Percentiles rank a stretch among this genome's conserved stretches.
Evolutionary conservation across 2,329 filamentous ascomycete genomes (phyloP).

Genomic region (Aspergillus sp.): DNA sequence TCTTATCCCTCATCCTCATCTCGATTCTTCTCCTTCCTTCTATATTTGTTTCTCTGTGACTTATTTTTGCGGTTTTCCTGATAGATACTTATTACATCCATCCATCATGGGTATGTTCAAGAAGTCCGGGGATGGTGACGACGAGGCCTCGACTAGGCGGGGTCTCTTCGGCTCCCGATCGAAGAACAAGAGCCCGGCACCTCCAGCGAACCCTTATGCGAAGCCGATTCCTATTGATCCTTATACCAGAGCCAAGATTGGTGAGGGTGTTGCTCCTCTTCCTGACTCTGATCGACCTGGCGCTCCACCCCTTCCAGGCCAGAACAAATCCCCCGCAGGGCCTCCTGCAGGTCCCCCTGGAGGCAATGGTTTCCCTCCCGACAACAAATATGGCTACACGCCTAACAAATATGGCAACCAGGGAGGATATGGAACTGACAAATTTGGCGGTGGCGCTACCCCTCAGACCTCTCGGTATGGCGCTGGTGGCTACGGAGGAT

Average conservation of each 20-base stretch:
- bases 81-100: not conserved
- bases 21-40: slow-evolving; percentile 5
- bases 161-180: slow-evolving; percentile 56
- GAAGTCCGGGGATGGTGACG: slow-evolving; percentile 51
- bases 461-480: slow-evolving; percentile 44
- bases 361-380: slow-evolving; percentile 25
- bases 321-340: slow-evolving; percentile 10
- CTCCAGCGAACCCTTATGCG: slow-evolving; percentile 54
- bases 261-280: slow-evolving; percentile 34
- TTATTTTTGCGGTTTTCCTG: not conserved
- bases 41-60: not conserved
- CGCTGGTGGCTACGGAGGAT: slow-evolving; percentile 51
- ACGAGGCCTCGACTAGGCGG: slow-evolving; percentile 47
- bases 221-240: slow-evolving; percentile 49
- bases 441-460: slow-evolving; percentile 43
- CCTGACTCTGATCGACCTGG: slow-evolving; percentile 27
- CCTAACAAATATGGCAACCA: slow-evolving; percentile 40
- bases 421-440: slow-evolving; percentile 48
- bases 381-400: slow-evolving; percentile 34
- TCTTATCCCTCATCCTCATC: slow-evolving; percentile 3
- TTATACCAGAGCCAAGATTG: slow-evolving; percentile 49
- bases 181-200: slow-evolving; percentile 50
- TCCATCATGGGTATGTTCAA: slow-evolving; percentile 41
- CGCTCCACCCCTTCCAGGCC: slow-evolving; percentile 10
- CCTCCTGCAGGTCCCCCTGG: slow-evolving; percentile 16